Percentiles rank a stretch among this genome's conserved stretches.
Evolutionary conservation across 768 basidiomycete genomes (phyloP).

Genomic region (Cystoderma amianthinum): DNA sequence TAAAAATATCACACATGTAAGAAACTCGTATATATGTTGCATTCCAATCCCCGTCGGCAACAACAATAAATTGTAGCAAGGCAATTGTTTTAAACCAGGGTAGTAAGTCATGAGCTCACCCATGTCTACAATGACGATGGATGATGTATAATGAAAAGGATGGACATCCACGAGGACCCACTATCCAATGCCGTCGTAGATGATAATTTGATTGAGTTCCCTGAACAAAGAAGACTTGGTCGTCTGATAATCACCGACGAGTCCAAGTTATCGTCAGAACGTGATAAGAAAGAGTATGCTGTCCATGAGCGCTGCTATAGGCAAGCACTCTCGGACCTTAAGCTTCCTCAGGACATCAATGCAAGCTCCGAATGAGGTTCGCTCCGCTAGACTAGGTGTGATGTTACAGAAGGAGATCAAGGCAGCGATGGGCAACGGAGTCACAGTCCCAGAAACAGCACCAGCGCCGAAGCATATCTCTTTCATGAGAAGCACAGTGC

Average conservation of each 20-base stretch:
- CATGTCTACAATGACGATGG: too few relatives aligned
- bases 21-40: too few relatives aligned
- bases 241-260: slow-evolving; percentile 49
- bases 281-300: slow-evolving; percentile 31
- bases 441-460: slow-evolving; percentile 36
- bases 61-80: too few relatives aligned
- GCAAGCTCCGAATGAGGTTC: slow-evolving; percentile 17
- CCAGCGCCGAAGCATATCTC: slow-evolving; percentile 30
- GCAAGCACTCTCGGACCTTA: slow-evolving; percentile 37
- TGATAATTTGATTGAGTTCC: slow-evolving; percentile 57
- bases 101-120: too few relatives aligned
- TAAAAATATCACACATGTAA: too few relatives aligned
- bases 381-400: neutral
- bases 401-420: slow-evolving; percentile 14
- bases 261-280: slow-evolving; percentile 24
- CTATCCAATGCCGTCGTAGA: slow-evolving; percentile 35
- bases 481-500: too few relatives aligned
- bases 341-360: slow-evolving; percentile 46
- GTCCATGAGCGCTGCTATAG: slow-evolving; percentile 47
- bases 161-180: slow-evolving; percentile 50
- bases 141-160: too few relatives aligned
- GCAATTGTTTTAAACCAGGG: too few relatives aligned
- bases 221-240: slow-evolving; percentile 46
- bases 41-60: too few relatives aligned
- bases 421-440: slow-evolving; percentile 35